Percentiles rank a stretch among this genome's conserved stretches.
Conservation (phyloP, 2,329 filamentous ascomycete genomes). For the Phialemoniopsis sp. region DNA sequence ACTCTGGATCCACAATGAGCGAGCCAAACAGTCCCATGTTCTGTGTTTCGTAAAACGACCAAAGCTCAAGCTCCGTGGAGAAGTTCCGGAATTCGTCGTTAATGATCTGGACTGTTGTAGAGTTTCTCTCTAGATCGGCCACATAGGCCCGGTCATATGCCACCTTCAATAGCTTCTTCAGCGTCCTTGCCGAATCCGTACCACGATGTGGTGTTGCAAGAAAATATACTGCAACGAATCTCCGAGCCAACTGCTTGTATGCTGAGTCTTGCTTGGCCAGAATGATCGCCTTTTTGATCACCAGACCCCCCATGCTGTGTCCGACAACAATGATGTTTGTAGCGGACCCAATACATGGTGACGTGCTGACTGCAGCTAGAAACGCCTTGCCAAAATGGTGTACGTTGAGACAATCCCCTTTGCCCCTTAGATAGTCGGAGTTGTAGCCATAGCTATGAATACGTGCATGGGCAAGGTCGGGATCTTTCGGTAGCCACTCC, state of each 20-base stretch:
- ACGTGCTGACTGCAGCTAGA: constrained; percentile 21
- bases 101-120: constrained; percentile 21
- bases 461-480: constrained; percentile 21
- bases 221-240: constrained; percentile 29
- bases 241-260: constrained; percentile 18
- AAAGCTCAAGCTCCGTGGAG: constrained; percentile 25
- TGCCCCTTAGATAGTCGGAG: constrained; percentile 18
- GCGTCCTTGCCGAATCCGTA: constrained; percentile 25
- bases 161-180: constrained; percentile 16
- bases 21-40: constrained; percentile 9
- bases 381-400: constrained; percentile 26
- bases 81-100: constrained; percentile 40
- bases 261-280: constrained; percentile 23
- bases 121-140: constrained; percentile 14
- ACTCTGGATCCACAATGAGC: constrained; percentile 16
- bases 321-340: constrained; percentile 34
- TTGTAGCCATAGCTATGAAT: constrained; percentile 31
- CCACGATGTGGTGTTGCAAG: constrained; percentile 36
- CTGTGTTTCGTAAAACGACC: constrained; percentile 35
- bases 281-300: constrained; percentile 30
- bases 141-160: constrained; percentile 13
- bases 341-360: constrained; percentile 16
- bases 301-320: constrained; percentile 41
- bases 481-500: constrained; percentile 24
- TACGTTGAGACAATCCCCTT: constrained; percentile 18